Base-by-base conservation (phyloP, 345 rosid genomes). In the Hibiscus syriacus region DNA sequence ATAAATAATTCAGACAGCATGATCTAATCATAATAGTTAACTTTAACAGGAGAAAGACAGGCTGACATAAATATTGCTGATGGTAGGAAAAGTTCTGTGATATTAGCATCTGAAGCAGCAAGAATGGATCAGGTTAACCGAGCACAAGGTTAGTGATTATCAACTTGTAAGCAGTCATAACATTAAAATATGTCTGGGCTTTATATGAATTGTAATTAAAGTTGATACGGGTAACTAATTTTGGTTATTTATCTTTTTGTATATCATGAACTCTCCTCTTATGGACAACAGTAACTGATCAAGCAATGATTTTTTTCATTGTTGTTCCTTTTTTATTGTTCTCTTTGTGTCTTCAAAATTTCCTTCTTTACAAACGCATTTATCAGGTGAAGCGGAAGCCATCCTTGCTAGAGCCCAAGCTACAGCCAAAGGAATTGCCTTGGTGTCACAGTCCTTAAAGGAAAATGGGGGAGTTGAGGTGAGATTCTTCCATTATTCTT, bases 371-470 rank as follows among this genome's bases (percentile, higher is more conserved):
- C 10, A n/a, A n/a, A 49, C 32, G 14, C 55, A 36, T 67, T 58
- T 60, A 70, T 79, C 81, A 92, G 97, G 98, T 81, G 98, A 90
- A 64, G 98, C 96, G 12, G 87, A 87, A 77, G 97, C 98, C 55
- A 89, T 93, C 64, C 66, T 87, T 77, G 96, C 92, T 76, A 87
- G 67, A 81, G 92, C 97, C 56, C 79, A 87, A 68, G 96, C 97
- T 74, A 88, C 96, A 39, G 86, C 95, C 13, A 79, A 78, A 77
- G 94, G 91, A 27, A 74, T 93, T 72, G 78, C 76, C 69, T 55
- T 84, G 86, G 80, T 90, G 20, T 90, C 97, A 1, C 79, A 81
- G 59, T 45, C 95, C 39, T 86, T 91, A 7, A 91, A 85, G 75
- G 90, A 81, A 78, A 72, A 74, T 70, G 97, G 95, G 17, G 97